Evolutionary conservation across 2,329 filamentous ascomycete species (phyloP).

Genomic region (Pseudogymnoascus pannorum): DNA sequence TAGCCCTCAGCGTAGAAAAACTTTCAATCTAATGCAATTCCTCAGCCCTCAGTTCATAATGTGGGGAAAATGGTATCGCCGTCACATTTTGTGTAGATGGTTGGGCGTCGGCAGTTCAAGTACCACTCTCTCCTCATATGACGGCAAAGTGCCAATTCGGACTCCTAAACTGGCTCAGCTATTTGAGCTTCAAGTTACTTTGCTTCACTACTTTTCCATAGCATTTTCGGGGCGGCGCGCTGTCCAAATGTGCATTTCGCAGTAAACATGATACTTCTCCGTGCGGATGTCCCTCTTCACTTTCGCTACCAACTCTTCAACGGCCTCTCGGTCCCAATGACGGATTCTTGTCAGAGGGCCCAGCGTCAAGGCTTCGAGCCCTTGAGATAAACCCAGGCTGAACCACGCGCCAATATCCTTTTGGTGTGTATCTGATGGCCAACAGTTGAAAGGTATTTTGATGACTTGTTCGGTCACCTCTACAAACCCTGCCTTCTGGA

Average conservation of each 20-base stretch:
- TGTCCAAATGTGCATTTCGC: conserved; percentile 49
- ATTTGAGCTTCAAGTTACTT: too few species aligned
- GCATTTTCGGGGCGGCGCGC: conserved; percentile 26
- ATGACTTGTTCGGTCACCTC: conserved; percentile 67
- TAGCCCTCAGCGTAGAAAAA: too few species aligned
- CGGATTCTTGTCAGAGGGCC: conserved; percentile 63
- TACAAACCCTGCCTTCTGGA: conserved; percentile 68
- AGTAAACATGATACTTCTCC: conserved; percentile 63
- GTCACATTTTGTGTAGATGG: too few species aligned
- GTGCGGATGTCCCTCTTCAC: conserved; percentile 64
- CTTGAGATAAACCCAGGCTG: conserved; percentile 67
- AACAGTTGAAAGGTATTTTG: conserved; percentile 65
- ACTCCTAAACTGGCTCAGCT: too few species aligned
- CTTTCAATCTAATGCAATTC: too few species aligned
- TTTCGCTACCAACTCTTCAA: conserved; percentile 52
- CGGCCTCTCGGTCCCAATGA: conserved; percentile 52
- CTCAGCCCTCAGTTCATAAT: too few species aligned
- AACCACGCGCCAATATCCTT: conserved; percentile 75
- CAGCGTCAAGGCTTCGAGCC: conserved; percentile 65
- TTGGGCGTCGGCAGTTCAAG: too few species aligned
- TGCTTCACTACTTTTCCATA: too few species aligned
- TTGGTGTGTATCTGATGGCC: conserved; percentile 53
- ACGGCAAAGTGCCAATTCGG: too few species aligned
- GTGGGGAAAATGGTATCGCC: too few species aligned
- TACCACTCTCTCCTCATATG: too few species aligned